These are phyloP conservation scores for Zoysia pacifica DNA, from an alignment of 176 grass and related monocot genomes.

Conservation along the genomic window DNA sequence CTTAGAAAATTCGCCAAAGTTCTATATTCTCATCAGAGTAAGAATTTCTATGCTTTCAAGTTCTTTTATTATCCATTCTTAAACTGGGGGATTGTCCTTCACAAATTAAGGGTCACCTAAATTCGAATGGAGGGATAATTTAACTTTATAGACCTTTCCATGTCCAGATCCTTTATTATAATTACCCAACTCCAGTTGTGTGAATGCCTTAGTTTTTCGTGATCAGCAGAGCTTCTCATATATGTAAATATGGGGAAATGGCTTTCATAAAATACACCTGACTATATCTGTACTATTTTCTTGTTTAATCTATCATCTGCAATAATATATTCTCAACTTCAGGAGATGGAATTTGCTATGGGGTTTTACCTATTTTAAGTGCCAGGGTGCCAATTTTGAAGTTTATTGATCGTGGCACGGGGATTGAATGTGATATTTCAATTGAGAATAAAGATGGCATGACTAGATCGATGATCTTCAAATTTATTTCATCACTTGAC, in stretches of 20 bases:
- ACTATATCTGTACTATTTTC: background rate
- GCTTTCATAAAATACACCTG: background rate
- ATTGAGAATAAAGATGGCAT: constrained; percentile 97
- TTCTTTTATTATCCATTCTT: constrained; percentile 1
- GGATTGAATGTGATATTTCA: constrained; percentile 79
- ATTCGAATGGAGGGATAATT: background rate
- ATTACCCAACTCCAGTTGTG: background rate
- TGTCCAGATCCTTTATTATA: background rate
- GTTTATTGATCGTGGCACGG: constrained; percentile 62
- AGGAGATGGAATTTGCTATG: constrained; percentile 60
- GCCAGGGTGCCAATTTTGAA: constrained; percentile 90
- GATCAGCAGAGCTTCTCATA: background rate
- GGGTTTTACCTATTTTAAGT: constrained; percentile 66
- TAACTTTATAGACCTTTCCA: background rate
- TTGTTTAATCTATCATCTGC: constrained; percentile 5
- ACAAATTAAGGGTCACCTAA: background rate
- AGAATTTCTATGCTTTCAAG: constrained; percentile 6
- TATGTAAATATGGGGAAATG: background rate
- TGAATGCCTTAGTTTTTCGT: background rate
- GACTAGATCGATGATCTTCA: constrained; percentile 69
- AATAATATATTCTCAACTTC: background rate
- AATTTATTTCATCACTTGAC: constrained; percentile 70
- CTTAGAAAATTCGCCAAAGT: constrained; percentile 66
- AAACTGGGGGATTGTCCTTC: background rate
- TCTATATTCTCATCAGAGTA: constrained; percentile 83